Evolutionary conservation across 768 basidiomycete genomes (phyloP), one percentile per base, ranked within the genome.

Genomic region (Mycena albidolilacea): DNA sequence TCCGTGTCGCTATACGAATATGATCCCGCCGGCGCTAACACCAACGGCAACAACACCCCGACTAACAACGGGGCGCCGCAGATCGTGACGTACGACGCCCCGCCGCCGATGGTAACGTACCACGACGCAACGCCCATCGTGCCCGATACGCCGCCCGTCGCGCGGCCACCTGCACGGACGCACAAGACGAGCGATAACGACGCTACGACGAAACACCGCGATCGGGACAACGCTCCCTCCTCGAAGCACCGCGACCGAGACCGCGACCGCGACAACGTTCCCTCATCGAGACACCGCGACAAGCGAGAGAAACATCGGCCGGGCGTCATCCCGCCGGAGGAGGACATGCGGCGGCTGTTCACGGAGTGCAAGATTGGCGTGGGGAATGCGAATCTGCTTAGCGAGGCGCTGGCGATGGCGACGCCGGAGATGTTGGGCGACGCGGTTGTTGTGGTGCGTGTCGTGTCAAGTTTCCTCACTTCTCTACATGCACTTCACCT

Each of bases 331-430:
- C 91, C 95, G 0, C 89, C 83, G 21, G 95, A 97, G 50, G 96
- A 97, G 76, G 95, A 98, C 77, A 94, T 96, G 62, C 87, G 92
- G 14, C 87, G 94, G 17, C 81, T 98, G 61, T 90, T 95, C 76
- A 91, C 95, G 75, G 97, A 98, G 80, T 96, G 95, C 81, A 91
- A 90, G 71, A 90, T 96, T 48, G 96, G 92, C 3, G 88, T 88
- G 67, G 93, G 93, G n/a, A 95, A 96, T 77, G 95, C 96, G 0
- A 83, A 85, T 54, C 77, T 97, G 10, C 85, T 97, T 15, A 87
- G 88, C 17, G 90, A 97, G 78, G 89, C 94, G 0, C 83, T 97
- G 65, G 86, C 87, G 0, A 89, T 88, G 61, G 90, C 92, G 7
- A 90, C 87, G 74, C 93, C 94, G 0, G 92, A 93, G 65, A 91